Conservation (phyloP, 2,329 filamentous ascomycete genomes). For the Aspergillus clavatus region DNA sequence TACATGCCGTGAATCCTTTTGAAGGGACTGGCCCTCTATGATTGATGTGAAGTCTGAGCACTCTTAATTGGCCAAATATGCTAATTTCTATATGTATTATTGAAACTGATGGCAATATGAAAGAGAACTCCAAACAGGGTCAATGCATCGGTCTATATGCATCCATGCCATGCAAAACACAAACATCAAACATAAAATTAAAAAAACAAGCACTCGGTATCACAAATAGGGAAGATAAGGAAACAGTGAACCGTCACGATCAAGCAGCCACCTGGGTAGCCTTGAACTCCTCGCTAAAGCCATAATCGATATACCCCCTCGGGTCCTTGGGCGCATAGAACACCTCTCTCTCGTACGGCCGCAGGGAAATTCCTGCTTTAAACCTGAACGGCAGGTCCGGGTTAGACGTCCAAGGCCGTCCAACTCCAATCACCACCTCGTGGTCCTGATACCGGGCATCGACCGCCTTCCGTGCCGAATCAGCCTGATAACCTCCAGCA, state of each 20-base stretch:
- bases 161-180: constrained; percentile 11
- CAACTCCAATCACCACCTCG: constrained; percentile 37
- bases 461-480: constrained; percentile 36
- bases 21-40: too few relatives aligned
- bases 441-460: constrained; percentile 28
- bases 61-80: too few relatives aligned
- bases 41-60: too few relatives aligned
- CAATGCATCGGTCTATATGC: not conserved
- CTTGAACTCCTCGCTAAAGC: constrained; percentile 31
- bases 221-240: not conserved
- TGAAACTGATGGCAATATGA: too few relatives aligned
- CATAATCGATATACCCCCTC: constrained; percentile 39
- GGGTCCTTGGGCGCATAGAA: constrained; percentile 39
- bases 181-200: constrained; percentile 1
- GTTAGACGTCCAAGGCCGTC: constrained; percentile 42
- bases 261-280: constrained; percentile 18
- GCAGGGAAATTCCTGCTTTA: constrained; percentile 34
- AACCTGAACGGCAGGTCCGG: constrained; percentile 45
- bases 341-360: constrained; percentile 35
- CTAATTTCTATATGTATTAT: too few relatives aligned
- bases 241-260: not conserved
- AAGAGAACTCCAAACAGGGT: too few relatives aligned
- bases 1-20: too few relatives aligned
- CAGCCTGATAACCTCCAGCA: constrained; percentile 45
- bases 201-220: not conserved